Base-by-base conservation (phyloP, 805 yeast genomes). In the Metschnikowia aberdeeniae region DNA sequence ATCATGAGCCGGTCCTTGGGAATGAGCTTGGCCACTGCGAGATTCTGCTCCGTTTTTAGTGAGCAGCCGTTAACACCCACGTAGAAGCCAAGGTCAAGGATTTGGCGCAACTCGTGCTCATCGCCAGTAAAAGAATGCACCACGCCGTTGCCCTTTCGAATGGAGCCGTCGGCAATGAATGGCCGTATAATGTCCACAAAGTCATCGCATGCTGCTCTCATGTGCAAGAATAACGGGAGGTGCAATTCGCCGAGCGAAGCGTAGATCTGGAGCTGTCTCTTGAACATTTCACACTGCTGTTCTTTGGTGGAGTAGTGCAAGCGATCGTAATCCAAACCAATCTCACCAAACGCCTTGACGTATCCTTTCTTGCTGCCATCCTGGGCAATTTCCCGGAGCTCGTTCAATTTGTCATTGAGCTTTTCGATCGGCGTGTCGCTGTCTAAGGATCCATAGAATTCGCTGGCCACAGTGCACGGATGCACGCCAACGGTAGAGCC, bases 101-200 rank as follows among this genome's bases (percentile, higher is more conserved):
- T 57, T 42, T 72, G 70, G 5, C 72, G 55, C 50, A 89, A 63
- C 52, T 93, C 97, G 5, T 71, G 76, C 12, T 62, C 45, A 0
- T 89, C 72, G 2, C 97, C 99, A 0, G 99, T 92, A 63, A 92
- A 93, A 1, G 98, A 90, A 63, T 93, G 99, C 1, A 93, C 92
- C 6, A 93, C 92, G n/a, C 93, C 92, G 34, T 78, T 76, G 30
- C 77, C 77, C 56, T 57, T 57, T 36, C 56, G 58, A 2, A 64
- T 52, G 30, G 68, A 56, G 0, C 75, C 76, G 1, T 72, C 70
- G 0, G 66, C 63, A 2, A 86, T 52, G 55, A 79, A 87, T 2
- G 93, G 95, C 37, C 66, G 62, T 13, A 93, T 57, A 4, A 85
- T 78, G 0, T 62, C 59, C 1, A 84, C 65, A 54, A 93, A 92